These are phyloP conservation scores for Globisporangium emineosum DNA, from an alignment of 352 stramenopile species.

Conservation along the genomic window DNA sequence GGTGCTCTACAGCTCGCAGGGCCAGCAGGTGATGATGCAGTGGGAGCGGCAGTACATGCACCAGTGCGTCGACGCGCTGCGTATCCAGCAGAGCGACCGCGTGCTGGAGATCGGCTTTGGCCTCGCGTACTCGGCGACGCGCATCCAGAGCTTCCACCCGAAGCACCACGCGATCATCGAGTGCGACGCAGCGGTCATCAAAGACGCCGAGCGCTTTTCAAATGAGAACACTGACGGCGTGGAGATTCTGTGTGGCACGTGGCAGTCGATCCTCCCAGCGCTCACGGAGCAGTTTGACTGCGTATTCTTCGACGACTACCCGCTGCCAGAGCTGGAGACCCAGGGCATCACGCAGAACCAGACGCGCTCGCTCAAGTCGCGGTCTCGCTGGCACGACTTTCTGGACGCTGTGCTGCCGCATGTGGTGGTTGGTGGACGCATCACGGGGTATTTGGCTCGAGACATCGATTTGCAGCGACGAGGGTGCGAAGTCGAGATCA, in stretches of 20 bases:
- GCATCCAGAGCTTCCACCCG: conserved; percentile 58
- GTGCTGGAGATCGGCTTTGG: conserved; percentile 89
- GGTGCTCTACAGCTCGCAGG: conserved; percentile 62
- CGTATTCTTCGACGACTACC: conserved; percentile 84
- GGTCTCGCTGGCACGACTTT: conserved; percentile 72
- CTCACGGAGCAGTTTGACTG: conserved; percentile 60
- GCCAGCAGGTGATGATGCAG: conserved; percentile 89
- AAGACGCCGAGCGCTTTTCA: conserved; percentile 46
- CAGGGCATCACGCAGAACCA: conserved; percentile 19
- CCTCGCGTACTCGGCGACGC: conserved; percentile 73
- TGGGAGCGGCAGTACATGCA: conserved; percentile 87
- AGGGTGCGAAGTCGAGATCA: conserved; percentile 37
- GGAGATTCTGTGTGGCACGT: conserved; percentile 57
- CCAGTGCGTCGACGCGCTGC: conserved; percentile 58
- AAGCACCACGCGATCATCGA: conserved; percentile 74
- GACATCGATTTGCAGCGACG: conserved; percentile 40
- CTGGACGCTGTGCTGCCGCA: conserved; percentile 52
- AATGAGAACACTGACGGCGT: conserved; percentile 25
- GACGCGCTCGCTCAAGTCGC: conserved; percentile 12
- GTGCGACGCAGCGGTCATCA: conserved; percentile 61
- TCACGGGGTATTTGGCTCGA: conserved; percentile 67
- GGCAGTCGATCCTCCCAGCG: conserved; percentile 53
- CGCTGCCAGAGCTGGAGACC: conserved; percentile 49
- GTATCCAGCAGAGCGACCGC: conserved; percentile 34
- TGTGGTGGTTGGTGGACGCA: conserved; percentile 38